These are phyloP conservation scores for Monosporozyma solicola DNA, from an alignment of 805 yeast genomes.

Conservation along the genomic window DNA sequence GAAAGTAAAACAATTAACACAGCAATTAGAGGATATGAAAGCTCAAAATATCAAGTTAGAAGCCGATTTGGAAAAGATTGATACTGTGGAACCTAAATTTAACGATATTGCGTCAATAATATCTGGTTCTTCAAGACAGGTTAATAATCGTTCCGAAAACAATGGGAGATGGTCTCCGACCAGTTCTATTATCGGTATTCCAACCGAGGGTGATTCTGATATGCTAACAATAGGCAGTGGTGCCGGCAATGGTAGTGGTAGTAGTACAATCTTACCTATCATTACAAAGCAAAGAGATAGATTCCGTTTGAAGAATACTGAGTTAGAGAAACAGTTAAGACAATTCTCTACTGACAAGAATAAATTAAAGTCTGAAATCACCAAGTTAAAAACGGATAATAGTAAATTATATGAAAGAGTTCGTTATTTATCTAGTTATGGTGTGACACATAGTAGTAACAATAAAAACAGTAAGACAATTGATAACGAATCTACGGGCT, in stretches of 20 bases:
- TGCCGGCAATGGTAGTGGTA: slow-evolving; percentile 14
- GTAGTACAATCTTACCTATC: slow-evolving; percentile 62
- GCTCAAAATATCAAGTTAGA: slow-evolving; percentile 57
- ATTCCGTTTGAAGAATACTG: slow-evolving; percentile 72
- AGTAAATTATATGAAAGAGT: slow-evolving; percentile 71
- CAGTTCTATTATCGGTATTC: slow-evolving; percentile 41
- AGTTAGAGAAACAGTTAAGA: slow-evolving; percentile 73
- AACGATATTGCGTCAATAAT: slow-evolving; percentile 55
- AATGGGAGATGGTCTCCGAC: slow-evolving; percentile 41
- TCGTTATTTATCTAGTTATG: slow-evolving; percentile 52
- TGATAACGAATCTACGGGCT: slow-evolving; percentile 4
- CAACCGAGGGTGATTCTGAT: slow-evolving; percentile 29
- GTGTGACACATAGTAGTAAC: slow-evolving; percentile 22
- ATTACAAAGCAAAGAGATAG: slow-evolving; percentile 93
- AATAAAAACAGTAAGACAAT: slow-evolving; percentile 12
- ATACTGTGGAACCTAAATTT: slow-evolving; percentile 33
- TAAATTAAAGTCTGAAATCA: slow-evolving; percentile 58
- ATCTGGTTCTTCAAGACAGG: slow-evolving; percentile 44
- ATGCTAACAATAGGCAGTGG: neutral
- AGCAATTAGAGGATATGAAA: slow-evolving; percentile 36
- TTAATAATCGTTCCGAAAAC: slow-evolving; percentile 24
- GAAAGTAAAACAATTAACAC: slow-evolving; percentile 27
- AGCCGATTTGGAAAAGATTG: slow-evolving; percentile 55
- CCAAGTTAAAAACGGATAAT: slow-evolving; percentile 61
- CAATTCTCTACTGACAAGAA: slow-evolving; percentile 43